phyloP scores from a whole-genome alignment of 1,284 basidiomycete genomes.

The Trichosporon coremiiforme region DNA sequence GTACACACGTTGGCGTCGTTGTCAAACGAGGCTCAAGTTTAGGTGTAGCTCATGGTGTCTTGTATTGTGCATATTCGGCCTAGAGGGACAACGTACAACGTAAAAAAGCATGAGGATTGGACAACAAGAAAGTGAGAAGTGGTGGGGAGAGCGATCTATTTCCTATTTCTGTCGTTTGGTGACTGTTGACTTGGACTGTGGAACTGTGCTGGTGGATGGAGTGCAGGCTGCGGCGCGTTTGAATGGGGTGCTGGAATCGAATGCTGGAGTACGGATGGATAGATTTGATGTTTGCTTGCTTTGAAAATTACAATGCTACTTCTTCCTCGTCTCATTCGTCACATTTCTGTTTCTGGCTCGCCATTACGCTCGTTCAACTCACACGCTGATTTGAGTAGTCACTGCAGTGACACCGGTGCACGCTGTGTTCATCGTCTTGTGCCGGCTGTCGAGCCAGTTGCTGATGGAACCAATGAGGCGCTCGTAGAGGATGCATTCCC shows the following conservation, averaged over 20 bases:
- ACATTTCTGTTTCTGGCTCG: not conserved
- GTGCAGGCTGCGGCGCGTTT: not conserved
- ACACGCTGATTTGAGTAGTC: not conserved
- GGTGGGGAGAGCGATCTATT: not conserved
- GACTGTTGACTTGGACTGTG: not conserved
- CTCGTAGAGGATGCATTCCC: slow-evolving; percentile 76
- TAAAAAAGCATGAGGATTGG: not conserved
- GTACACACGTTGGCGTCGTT: not conserved
- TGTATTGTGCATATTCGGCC: slow-evolving; percentile 4
- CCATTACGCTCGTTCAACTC: not conserved
- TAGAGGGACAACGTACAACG: slow-evolving; percentile 7
- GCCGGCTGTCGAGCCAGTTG: slow-evolving; percentile 32
- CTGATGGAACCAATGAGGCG: slow-evolving; percentile 58
- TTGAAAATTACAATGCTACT: not conserved
- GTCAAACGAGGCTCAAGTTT: too few relatives aligned
- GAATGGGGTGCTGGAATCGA: not conserved
- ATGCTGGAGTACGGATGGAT: slow-evolving; percentile 7
- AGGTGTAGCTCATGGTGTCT: not conserved
- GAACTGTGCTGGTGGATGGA: not conserved
- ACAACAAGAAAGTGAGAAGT: slow-evolving; percentile 14
- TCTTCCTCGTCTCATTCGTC: not conserved
- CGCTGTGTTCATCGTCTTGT: slow-evolving; percentile 26
- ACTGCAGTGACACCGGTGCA: not conserved
- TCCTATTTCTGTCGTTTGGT: not conserved
- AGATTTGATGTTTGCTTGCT: not conserved